Evolutionary conservation across 352 stramenopile genomes (phyloP), one percentile per base, ranked within the genome.

Genomic region (Globisporangium carolinianum): DNA sequence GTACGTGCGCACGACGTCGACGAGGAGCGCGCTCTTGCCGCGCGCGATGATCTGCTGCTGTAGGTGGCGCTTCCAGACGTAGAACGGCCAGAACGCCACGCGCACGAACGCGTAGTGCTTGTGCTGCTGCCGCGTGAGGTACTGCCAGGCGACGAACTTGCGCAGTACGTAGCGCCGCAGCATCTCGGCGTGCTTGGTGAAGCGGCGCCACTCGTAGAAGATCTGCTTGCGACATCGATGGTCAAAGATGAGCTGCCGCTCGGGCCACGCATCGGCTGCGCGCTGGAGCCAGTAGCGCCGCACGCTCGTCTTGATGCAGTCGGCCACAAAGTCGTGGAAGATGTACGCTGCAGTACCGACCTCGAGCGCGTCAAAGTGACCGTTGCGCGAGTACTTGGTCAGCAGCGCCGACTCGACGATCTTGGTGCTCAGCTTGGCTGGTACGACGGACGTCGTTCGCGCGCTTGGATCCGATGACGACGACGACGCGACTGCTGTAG

Each of bases 351-450:
- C 76, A 6, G 61, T 51, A 1, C 53, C 47, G 43, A 79, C 63
- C 36, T 86, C 71, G 8, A 88, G 67, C 47, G 67, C 71, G 39
- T 89, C 83, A 51, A 93, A 87, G 61, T 90, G 79, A 3, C 81
- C 77, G 56, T 93, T 91, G 45, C 83, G 76, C 0, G 81, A 88
- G 51, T 86, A 93, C 50, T 88, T 90, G 49, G 90, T 81, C 9
- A 93, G 66, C 57, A 93, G 58, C 24, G 73, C 74, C 0, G 81
- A 83, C 9, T 76, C 68, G 6, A 91, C 59, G 6, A 76, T 48
- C 17, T 74, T 76, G 2, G 86, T 53, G 48, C 65, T 75, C 8
- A 86, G 61, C 49, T 78, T 82, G 3, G 72, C 58, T 1, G 76
- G 73, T 46, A 82, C 39, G 35, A 18, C 49, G 9, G 45, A 53